These are phyloP conservation scores for Lathyrus aphaca DNA, from an alignment of 306 rosid genomes.

Conservation along the genomic window DNA sequence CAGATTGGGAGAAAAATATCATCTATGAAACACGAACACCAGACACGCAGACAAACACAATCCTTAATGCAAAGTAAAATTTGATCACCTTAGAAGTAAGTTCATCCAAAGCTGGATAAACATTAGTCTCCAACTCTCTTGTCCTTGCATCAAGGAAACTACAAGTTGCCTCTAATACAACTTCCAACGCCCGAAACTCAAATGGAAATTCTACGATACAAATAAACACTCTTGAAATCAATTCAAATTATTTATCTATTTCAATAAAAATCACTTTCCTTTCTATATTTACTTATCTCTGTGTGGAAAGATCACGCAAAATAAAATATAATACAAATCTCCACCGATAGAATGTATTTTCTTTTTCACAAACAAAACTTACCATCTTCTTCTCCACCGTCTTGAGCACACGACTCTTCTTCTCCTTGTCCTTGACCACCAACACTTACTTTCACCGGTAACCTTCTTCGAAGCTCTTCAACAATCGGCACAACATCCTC, in stretches of 20 bases:
- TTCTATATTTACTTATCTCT: too few species aligned
- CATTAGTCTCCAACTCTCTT: slow-evolving; percentile 60
- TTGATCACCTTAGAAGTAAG: slow-evolving; percentile 67
- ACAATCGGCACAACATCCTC: slow-evolving; percentile 66
- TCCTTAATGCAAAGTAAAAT: too few species aligned
- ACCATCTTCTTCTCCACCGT: slow-evolving; percentile 61
- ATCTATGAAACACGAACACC: too few species aligned
- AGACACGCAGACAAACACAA: too few species aligned
- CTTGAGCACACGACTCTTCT: slow-evolving; percentile 57
- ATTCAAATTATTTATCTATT: too few species aligned
- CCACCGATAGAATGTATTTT: not conserved
- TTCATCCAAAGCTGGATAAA: slow-evolving; percentile 87
- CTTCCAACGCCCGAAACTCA: slow-evolving; percentile 78
- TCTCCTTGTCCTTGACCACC: slow-evolving; percentile 53
- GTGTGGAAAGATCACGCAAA: not conserved
- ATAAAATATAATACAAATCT: not conserved
- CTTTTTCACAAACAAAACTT: not conserved
- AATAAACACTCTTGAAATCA: too few species aligned
- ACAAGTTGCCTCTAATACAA: slow-evolving; percentile 69
- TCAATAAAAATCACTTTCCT: too few species aligned
- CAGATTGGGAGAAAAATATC: slow-evolving; percentile 10
- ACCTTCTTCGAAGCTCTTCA: slow-evolving; percentile 68
- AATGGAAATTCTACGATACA: slow-evolving; percentile 68
- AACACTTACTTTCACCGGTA: slow-evolving; percentile 41
- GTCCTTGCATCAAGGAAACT: slow-evolving; percentile 76